Percentiles rank a stretch among this genome's conserved stretches.
Evolutionary conservation across 2,329 filamentous ascomycete genomes (phyloP).

Genomic region (Emmonsia crescens): DNA sequence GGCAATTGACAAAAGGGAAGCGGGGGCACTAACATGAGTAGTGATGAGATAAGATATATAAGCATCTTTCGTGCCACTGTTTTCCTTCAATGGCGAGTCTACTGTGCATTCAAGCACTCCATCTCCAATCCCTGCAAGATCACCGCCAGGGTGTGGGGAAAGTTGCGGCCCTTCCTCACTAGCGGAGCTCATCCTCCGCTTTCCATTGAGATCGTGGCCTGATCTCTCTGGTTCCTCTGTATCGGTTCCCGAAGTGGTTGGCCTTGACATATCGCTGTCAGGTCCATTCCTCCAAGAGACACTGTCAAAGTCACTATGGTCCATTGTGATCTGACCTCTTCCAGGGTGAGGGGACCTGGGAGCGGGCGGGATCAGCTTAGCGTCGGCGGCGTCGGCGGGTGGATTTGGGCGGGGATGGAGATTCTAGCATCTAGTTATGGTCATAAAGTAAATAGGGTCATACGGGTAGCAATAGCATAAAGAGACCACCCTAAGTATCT

Average conservation of each 20-base stretch:
- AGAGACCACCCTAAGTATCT: not conserved
- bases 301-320: conserved; percentile 64
- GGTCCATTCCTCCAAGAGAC: conserved; percentile 64
- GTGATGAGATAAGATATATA: conserved; percentile 94
- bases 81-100: conserved; percentile 78
- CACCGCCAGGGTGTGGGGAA: conserved; percentile 41
- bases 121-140: conserved; percentile 54
- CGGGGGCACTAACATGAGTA: conserved; percentile 55
- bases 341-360: not conserved
- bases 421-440: not conserved
- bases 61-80: conserved; percentile 89
- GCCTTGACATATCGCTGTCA: conserved; percentile 37
- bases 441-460: not conserved
- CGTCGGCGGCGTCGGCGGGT: not conserved
- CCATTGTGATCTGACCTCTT: conserved; percentile 23
- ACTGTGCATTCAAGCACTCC: conserved; percentile 79
- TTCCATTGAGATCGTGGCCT: conserved; percentile 35
- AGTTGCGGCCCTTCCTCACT: conserved; percentile 37
- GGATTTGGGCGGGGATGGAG: not conserved
- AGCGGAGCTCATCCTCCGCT: conserved; percentile 37
- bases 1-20: not conserved
- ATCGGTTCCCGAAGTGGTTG: conserved; percentile 33
- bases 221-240: conserved; percentile 23
- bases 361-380: not conserved
- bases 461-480: not conserved